Evolutionary conservation across 768 basidiomycete species (phyloP).

Genomic region (Tricholoma matsutake): DNA sequence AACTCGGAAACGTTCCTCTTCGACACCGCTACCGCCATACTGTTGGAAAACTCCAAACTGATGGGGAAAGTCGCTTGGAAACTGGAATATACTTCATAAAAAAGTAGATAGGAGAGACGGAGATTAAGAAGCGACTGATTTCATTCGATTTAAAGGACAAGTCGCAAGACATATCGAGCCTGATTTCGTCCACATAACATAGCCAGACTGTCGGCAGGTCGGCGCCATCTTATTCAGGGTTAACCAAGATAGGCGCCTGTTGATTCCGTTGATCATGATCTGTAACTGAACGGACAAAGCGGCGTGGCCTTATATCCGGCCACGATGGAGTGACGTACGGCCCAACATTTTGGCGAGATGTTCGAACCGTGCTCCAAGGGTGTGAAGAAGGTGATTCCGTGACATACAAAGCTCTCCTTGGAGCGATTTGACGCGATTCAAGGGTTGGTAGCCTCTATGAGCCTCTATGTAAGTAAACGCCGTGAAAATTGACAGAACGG

Average conservation of each 20-base stretch:
- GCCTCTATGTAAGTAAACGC: no score
- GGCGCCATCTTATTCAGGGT: not conserved
- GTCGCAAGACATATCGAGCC: not conserved
- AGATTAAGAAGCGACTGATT: constrained; percentile 2
- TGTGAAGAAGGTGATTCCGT: not conserved
- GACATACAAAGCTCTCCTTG: no score
- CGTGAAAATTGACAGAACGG: not conserved
- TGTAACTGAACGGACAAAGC: not conserved
- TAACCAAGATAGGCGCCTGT: not conserved
- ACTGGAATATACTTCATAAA: constrained; percentile 2
- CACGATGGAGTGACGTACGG: not conserved
- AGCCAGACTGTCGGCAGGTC: not conserved
- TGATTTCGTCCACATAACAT: not conserved
- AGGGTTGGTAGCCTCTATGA: not conserved
- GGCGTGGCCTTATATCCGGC: not conserved
- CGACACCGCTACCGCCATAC: not conserved
- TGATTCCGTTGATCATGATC: constrained; percentile 1
- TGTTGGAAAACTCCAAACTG: not conserved
- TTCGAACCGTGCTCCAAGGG: not conserved
- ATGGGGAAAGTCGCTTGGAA: not conserved
- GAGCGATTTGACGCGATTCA: not conserved
- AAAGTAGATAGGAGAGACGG: constrained; percentile 4
- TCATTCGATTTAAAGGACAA: not conserved
- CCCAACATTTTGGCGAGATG: not conserved
- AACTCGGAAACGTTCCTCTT: not conserved